These are phyloP conservation scores for Tanozyma kutaoensis DNA, from an alignment of 805 yeast genomes.

Conservation along the genomic window DNA sequence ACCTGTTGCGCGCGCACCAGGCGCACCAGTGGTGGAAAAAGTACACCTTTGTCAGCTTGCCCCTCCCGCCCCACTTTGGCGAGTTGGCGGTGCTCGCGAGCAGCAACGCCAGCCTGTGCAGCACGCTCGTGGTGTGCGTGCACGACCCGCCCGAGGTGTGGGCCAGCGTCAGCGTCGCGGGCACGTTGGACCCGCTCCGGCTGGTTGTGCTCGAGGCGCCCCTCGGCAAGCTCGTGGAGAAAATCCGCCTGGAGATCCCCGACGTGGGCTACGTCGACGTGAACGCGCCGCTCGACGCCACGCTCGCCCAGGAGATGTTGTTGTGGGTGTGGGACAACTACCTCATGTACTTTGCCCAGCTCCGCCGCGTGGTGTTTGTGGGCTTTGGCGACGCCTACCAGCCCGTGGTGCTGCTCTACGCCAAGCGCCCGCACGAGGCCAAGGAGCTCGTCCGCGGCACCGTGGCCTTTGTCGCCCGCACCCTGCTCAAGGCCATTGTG, in stretches of 20 bases:
- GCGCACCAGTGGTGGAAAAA: slow-evolving; percentile 38
- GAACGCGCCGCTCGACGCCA: slow-evolving; percentile 40
- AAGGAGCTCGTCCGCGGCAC: slow-evolving; percentile 54
- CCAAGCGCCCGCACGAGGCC: slow-evolving; percentile 57
- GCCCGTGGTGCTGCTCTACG: slow-evolving; percentile 75
- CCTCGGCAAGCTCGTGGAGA: slow-evolving; percentile 41
- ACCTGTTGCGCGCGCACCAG: slow-evolving; percentile 67
- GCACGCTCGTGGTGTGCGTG: slow-evolving; percentile 55
- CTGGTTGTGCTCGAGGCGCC: slow-evolving; percentile 72
- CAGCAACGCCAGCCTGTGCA: slow-evolving; percentile 48
- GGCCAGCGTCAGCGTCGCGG: slow-evolving; percentile 71
- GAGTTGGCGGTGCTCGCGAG: slow-evolving; percentile 43
- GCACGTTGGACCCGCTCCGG: slow-evolving; percentile 58
- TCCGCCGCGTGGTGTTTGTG: slow-evolving; percentile 60
- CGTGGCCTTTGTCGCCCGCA: slow-evolving; percentile 54
- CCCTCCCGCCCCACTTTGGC: slow-evolving; percentile 27
- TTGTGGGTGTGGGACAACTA: slow-evolving; percentile 87
- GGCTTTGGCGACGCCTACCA: slow-evolving; percentile 88
- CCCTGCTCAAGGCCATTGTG: slow-evolving; percentile 63
- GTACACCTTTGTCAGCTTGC: slow-evolving; percentile 53
- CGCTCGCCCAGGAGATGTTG: slow-evolving; percentile 46
- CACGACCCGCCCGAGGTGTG: slow-evolving; percentile 92
- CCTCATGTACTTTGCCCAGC: slow-evolving; percentile 53
- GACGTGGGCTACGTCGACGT: slow-evolving; percentile 71
- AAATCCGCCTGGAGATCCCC: slow-evolving; percentile 27